Evolutionary conservation across 768 basidiomycete genomes (phyloP), one percentile per base, ranked within the genome.

Genomic region (Mycena belliarum): DNA sequence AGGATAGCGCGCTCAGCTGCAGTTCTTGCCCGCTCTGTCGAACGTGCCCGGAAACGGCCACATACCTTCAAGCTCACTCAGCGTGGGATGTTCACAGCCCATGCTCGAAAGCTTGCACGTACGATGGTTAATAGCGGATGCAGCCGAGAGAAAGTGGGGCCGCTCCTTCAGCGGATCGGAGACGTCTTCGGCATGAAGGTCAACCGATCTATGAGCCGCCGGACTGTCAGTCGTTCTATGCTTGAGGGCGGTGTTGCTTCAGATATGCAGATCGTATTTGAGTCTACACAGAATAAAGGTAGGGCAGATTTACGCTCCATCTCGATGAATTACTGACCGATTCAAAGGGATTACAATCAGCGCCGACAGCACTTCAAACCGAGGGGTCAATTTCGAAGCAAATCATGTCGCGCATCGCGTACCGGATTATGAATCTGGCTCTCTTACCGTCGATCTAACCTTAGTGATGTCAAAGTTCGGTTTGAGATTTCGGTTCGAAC

Each of bases 71-170:
- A n/a, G n/a, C n/a, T n/a, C n/a, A n/a, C n/a, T n/a, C n/a, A n/a
- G n/a, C n/a, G n/a, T n/a, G 60, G 65, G 9, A 35, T 42, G 7
- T 69, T 67, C 47, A 64, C 64, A 2, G 26, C n/a, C 4, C 33
- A 65, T 20, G 65, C 63, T 25, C 35, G 65, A 28, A 55, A 28
- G 6, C 52, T 69, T 8, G 65, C 66, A 5, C 29, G 64, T 0
- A 40, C 45, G 6, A 44, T 69, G 33, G 63, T 61, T 6, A 29
- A 52, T 11, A 35, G 42, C 29, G 65, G 66, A 15, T 60, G 58
- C 21, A 59, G 63, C 2, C 47, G 53, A 12, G 50, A 48, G 14
- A 57, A 60, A 46, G 57, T 66, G 25, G 55, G 55, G 4, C 10
- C 43, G 2, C 28, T 53, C 15, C 58, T 61, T 43, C n/a, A 40